A percentile compares a stretch with the other conserved stretches of the same genome.
Evolutionary conservation across 148 eudicot genomes (phyloP).

Genomic region (Pharnaceum exiguum): DNA sequence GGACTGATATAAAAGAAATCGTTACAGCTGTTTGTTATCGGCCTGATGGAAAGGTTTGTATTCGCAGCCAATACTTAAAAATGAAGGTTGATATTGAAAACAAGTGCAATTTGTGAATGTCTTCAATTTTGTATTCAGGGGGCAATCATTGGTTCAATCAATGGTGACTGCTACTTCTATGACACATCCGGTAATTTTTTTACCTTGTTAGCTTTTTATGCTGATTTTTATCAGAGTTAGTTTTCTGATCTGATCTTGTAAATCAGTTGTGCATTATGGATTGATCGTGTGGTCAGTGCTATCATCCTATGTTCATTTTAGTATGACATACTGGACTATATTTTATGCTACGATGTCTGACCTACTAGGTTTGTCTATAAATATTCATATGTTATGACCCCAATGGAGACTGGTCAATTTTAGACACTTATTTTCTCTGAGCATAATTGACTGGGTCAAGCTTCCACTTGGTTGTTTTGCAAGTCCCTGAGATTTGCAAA

Average conservation of each 20-base stretch:
- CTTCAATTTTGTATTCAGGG: constrained; percentile 40
- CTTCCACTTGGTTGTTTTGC: background rate
- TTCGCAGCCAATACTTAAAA: background rate
- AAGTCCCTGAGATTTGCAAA: no score
- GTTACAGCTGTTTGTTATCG: constrained; percentile 80
- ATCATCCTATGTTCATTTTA: background rate
- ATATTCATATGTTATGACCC: background rate
- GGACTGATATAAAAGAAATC: constrained; percentile 73
- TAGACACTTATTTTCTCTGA: background rate
- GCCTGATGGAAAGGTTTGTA: constrained; percentile 79
- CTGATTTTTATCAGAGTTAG: background rate
- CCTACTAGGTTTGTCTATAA: background rate
- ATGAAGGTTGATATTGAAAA: background rate
- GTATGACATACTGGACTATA: background rate
- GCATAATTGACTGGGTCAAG: background rate
- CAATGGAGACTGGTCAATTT: background rate
- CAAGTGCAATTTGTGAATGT: background rate
- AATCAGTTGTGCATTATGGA: background rate
- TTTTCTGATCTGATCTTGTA: background rate
- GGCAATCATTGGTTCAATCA: constrained; percentile 52
- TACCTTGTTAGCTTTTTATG: background rate
- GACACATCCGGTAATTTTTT: constrained; percentile 43
- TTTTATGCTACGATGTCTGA: background rate
- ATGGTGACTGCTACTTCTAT: constrained; percentile 38
- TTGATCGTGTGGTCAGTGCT: no score